phyloP scores from a whole-genome alignment of 2,329 filamentous ascomycete species.

The Simplicillium sp. region DNA sequence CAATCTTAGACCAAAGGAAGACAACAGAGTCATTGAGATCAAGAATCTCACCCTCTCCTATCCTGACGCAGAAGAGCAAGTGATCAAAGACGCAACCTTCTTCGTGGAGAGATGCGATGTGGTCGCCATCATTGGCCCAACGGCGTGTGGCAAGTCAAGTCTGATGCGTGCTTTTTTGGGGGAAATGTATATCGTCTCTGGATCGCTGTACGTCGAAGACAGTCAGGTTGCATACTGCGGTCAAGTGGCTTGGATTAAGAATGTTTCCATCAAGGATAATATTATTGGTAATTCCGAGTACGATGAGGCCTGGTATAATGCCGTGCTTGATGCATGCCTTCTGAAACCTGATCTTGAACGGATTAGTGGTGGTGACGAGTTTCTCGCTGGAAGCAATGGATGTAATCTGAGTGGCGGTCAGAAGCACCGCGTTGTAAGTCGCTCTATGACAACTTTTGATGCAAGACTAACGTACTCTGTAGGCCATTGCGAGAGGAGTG shows the following conservation, averaged over 20 bases:
- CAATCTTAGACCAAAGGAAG: no score
- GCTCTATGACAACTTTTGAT: neutral
- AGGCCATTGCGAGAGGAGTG: neutral
- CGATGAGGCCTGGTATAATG: constrained; percentile 3
- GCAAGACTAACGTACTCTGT: neutral
- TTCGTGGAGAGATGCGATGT: constrained; percentile 18
- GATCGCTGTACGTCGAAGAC: constrained; percentile 8
- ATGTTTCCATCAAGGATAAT: constrained; percentile 5
- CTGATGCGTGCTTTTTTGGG: constrained; percentile 12
- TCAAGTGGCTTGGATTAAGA: constrained; percentile 5
- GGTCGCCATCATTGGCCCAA: constrained; percentile 12
- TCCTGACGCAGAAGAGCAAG: neutral
- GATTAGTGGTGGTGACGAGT: constrained; percentile 4
- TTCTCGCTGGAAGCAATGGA: constrained; percentile 8
- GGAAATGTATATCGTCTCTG: constrained; percentile 7
- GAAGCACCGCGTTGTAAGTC: constrained; percentile 13
- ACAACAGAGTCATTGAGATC: no score
- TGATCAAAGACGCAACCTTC: constrained; percentile 3
- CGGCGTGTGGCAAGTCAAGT: constrained; percentile 11
- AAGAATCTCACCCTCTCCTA: constrained; percentile 2
- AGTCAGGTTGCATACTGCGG: constrained; percentile 8
- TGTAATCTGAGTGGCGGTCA: constrained; percentile 12
- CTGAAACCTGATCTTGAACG: constrained; percentile 31
- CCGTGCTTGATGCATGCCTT: constrained; percentile 4
- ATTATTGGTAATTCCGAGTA: constrained; percentile 5